phyloP scores from a whole-genome alignment of 306 rosid genomes.

The Trifolium dubium region DNA sequence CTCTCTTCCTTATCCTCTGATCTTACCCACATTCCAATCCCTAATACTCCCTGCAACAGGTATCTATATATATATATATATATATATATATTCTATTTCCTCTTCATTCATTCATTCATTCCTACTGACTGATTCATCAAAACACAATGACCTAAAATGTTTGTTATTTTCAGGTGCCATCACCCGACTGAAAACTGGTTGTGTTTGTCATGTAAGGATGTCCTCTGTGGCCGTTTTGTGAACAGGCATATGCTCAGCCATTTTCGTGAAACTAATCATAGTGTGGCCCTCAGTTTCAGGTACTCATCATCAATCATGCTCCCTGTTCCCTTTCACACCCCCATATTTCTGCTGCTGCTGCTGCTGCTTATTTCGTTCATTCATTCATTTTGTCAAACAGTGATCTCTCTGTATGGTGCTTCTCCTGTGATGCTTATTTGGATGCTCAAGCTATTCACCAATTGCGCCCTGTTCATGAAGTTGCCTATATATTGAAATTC shows the following conservation, averaged over 20 bases:
- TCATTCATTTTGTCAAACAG: conserved; percentile 43
- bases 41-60: conserved; percentile 63
- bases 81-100: too few species aligned
- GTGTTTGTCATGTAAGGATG: conserved; percentile 76
- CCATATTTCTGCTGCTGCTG: too few species aligned
- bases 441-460: conserved; percentile 73
- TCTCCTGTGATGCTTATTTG: conserved; percentile 82
- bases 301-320: not conserved
- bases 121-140: too few species aligned
- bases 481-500: conserved; percentile 70
- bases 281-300: conserved; percentile 83
- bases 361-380: not conserved
- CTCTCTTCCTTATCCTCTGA: conserved; percentile 57
- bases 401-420: conserved; percentile 92
- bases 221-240: conserved; percentile 82
- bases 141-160: not conserved
- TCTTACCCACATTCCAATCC: conserved; percentile 74
- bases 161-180: conserved; percentile 53
- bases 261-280: conserved; percentile 53
- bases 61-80: too few species aligned
- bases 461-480: conserved; percentile 64
- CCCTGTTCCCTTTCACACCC: not conserved
- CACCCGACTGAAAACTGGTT: conserved; percentile 84
- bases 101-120: too few species aligned
- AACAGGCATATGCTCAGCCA: conserved; percentile 89